phyloP scores from a whole-genome alignment of 2,329 filamentous ascomycete genomes.

The Aspergillus jensenii region DNA sequence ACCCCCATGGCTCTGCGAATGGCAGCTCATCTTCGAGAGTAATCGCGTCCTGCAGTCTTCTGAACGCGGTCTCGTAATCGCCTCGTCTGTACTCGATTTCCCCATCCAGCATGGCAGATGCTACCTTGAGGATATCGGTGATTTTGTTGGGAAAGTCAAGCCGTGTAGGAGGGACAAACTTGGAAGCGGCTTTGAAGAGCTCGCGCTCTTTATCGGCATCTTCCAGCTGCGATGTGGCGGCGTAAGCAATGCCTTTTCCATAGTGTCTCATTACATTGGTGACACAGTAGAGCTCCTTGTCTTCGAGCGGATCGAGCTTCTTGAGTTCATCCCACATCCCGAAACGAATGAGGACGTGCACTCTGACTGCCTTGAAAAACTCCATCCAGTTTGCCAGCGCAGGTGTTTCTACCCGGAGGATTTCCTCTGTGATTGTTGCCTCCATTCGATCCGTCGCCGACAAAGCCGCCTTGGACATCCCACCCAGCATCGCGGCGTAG shows the following conservation, averaged over 20 bases:
- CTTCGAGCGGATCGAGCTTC: constrained; percentile 54
- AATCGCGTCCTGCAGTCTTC: constrained; percentile 57
- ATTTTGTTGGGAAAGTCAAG: constrained; percentile 67
- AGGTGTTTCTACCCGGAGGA: constrained; percentile 64
- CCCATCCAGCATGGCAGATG: constrained; percentile 65
- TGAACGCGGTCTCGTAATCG: constrained; percentile 59
- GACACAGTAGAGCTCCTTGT: constrained; percentile 63
- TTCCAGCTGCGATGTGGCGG: constrained; percentile 54
- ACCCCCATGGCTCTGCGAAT: constrained; percentile 73
- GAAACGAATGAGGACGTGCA: constrained; percentile 71
- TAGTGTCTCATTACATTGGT: constrained; percentile 69
- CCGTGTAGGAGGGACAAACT: constrained; percentile 57
- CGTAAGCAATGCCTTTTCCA: constrained; percentile 64
- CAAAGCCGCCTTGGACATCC: constrained; percentile 60
- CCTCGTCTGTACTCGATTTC: constrained; percentile 68
- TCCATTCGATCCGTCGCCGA: constrained; percentile 61
- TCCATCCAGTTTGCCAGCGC: constrained; percentile 80
- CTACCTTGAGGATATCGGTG: constrained; percentile 61
- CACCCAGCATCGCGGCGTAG: constrained; percentile 75
- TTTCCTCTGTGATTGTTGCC: constrained; percentile 58
- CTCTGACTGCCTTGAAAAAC: constrained; percentile 63
- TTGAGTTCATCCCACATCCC: constrained; percentile 70
- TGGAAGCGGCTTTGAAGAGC: constrained; percentile 53
- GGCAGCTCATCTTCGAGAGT: constrained; percentile 60
- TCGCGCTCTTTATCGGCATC: constrained; percentile 54